Conservation (phyloP, 345 rosid species). For the Murraya paniculata region DNA sequence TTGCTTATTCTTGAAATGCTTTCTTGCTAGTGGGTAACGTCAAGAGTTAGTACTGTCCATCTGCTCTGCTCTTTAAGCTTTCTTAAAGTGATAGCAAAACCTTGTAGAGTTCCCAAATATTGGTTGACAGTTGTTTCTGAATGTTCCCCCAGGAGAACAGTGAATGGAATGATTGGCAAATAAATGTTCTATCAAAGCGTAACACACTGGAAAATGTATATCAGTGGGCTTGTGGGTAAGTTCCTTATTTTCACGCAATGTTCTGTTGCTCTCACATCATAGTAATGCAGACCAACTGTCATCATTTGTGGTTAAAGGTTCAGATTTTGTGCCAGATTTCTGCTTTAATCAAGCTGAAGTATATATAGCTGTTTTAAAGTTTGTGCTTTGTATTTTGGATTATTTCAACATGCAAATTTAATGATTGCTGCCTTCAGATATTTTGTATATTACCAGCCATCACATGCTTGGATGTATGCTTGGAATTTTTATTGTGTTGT, state of each 20-base stretch:
- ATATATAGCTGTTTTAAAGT: neutral
- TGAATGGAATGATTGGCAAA: constrained; percentile 76
- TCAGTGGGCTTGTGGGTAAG: constrained; percentile 94
- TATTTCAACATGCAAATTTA: neutral
- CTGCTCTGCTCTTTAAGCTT: no score
- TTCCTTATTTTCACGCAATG: constrained; percentile 6
- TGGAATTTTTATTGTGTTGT: neutral
- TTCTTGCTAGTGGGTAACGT: neutral
- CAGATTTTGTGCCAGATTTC: neutral
- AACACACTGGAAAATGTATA: constrained; percentile 79
- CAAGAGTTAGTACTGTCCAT: neutral
- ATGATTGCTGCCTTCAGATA: neutral
- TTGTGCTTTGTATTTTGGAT: constrained; percentile 1
- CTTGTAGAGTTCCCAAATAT: neutral
- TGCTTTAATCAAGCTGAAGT: neutral
- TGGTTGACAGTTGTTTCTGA: neutral
- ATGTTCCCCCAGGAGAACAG: constrained; percentile 51
- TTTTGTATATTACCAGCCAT: neutral
- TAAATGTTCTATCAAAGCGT: constrained; percentile 66
- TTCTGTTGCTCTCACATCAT: neutral
- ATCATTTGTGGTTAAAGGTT: neutral
- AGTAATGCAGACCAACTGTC: neutral
- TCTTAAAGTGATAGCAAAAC: neutral
- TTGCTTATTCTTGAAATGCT: constrained; percentile 6
- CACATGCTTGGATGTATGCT: neutral